Base-by-base conservation (phyloP, 495 filamentous ascomycete genomes). In the Penicillium egyptiacum region DNA sequence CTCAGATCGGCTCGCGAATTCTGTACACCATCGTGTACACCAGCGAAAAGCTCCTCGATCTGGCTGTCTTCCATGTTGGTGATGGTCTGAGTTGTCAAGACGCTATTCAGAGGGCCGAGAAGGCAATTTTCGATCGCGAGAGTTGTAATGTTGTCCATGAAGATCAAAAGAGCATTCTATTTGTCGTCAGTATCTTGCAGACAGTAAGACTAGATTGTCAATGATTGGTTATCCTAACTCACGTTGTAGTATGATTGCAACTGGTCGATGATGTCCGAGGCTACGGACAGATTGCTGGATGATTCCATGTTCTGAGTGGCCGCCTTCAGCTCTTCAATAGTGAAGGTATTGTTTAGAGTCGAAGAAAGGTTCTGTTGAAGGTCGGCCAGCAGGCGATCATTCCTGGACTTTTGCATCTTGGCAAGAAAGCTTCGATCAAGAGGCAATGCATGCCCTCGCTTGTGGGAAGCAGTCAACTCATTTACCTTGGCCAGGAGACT, bases 71-170 rank as follows among this genome's bases (percentile, higher is more conserved):
- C 53, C 70, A 77, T 66, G 11, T 64, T 47, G 19, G 57, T 66
- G 42, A 77, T 55, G 1, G 53, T 63, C 2, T 66, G 64, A 30
- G 66, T 64, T 25, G 67, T 71, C 50, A 77, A 67, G 1, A 75
- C 53, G 3, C 26, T 2, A 12, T 59, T 47, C 0, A 76, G 60
- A 25, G 67, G 69, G 3, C 4, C 9, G 8, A 88, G 67, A 39
- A 88, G 75, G 62, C 81, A 82, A 26, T 76, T 73, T 50, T 88
- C 85, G 31, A 86, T 80, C 4, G 79, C 85, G 39, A 85, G 72
- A 5, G 76, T 77, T 16, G 80, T 74, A 25, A 88, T 58, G 42
- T 88, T 82, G 37, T 89, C 83, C n/a, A 86, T 68, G 62, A 89
- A 86, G 0, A 75, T 78, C 57, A 81, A 76, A 50, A 86, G 64